These are phyloP conservation scores for Rubroboletus pulcherrimus DNA, from an alignment of 768 basidiomycete genomes.

Conservation along the genomic window DNA sequence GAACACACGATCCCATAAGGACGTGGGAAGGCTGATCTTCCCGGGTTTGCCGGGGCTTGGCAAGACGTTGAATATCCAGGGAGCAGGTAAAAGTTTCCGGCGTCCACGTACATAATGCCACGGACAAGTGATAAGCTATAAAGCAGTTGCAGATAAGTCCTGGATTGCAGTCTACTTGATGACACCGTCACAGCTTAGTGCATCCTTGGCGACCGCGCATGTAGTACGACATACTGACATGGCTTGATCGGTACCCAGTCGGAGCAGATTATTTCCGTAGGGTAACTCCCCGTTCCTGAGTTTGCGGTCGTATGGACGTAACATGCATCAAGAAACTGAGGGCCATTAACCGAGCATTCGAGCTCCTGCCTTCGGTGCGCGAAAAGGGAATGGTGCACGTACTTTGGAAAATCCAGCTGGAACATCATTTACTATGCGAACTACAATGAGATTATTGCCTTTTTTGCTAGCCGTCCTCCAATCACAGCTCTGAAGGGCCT, in stretches of 20 bases:
- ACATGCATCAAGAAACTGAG: background rate
- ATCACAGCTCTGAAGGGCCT: too few species aligned
- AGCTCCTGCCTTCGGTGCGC: background rate
- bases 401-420: background rate
- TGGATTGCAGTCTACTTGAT: background rate
- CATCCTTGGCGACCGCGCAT: background rate
- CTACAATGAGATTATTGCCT: background rate
- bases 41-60: slow-evolving; percentile 5
- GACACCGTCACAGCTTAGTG: background rate
- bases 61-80: background rate
- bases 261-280: too few species aligned
- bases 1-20: slow-evolving; percentile 16
- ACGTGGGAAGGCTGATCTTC: slow-evolving; percentile 21
- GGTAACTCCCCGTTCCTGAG: background rate
- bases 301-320: background rate
- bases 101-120: background rate
- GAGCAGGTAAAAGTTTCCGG: background rate
- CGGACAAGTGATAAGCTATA: background rate
- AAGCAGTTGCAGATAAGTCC: background rate
- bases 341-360: background rate
- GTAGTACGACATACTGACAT: background rate
- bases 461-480: background rate
- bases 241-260: too few species aligned
- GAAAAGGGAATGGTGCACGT: background rate
- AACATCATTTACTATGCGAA: background rate